Evolutionary conservation across 169 alveolate genomes (phyloP), one percentile per base, ranked within the genome.

Genomic region (Plasmodium fragile): DNA sequence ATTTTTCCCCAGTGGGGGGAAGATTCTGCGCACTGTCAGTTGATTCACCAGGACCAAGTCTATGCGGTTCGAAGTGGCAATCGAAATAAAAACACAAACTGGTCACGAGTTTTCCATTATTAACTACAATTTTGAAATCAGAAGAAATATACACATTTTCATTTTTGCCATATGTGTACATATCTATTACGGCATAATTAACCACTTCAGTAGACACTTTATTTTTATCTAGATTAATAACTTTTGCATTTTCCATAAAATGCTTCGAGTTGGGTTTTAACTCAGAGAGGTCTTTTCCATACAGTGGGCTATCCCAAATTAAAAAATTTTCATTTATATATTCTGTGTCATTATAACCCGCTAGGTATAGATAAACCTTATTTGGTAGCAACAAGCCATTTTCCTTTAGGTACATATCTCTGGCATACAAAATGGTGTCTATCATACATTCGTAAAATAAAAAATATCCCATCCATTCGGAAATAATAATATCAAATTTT

Each of bases 391-490:
- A 96, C 73, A 95, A 92, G 7, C 99, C 99, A 78, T 96, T 99
- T 72, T 96, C 93, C 8, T 92, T 87, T 41, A 98, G 96, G 97
- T 98, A 98, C 75, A 93, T 32, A 82, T 92, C 99, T 94, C 99
- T 97, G 52, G 99, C 99, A 96, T 91, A 98, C 45, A 98, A 87
- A 6, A 98, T 99, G 39, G 99, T 97, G 92, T 99, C 99, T 4
- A 99, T 96, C 99, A 98, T 99, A 70, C 98, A 96, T 95, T 98
- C 99, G 92, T 98, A 98, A 22, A 99, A 96, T 18, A 98, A 96
- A 92, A 98, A 98, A 92, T 98, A 98, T 0, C 99, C 99, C 99
- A 99, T 98, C 99, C 99, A 98, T 94, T 99, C 99, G 43, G 99
- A 97, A 55, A 99, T 96, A 73, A 99, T 98, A 83, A 98, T 98